phyloP scores from a whole-genome alignment of 345 rosid species.

The Salix purpurea region DNA sequence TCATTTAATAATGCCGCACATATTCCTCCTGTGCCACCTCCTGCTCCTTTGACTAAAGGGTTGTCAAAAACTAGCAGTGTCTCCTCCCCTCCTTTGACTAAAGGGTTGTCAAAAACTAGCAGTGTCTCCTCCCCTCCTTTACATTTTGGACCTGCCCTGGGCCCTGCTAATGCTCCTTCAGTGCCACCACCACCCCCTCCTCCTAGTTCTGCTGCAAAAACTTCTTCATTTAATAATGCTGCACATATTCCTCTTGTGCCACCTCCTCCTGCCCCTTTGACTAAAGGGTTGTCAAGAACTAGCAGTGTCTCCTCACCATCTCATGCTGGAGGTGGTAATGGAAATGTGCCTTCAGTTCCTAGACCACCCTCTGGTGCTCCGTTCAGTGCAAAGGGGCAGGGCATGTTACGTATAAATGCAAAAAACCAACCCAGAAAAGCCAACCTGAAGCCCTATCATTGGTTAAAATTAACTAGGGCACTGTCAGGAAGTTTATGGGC shows the following conservation, averaged over 20 bases:
- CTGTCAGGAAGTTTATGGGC: conserved; percentile 87
- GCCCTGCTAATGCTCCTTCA: conserved; percentile 18
- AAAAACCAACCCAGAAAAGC: conserved; percentile 52
- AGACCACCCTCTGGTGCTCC: conserved; percentile 45
- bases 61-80: too few relatives aligned
- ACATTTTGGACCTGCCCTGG: conserved; percentile 24
- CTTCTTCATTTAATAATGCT: conserved; percentile 14
- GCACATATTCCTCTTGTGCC: conserved; percentile 41
- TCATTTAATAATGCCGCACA: conserved; percentile 12
- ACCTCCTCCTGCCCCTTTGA: conserved; percentile 55
- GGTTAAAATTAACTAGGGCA: conserved; percentile 89
- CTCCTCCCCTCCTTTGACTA: conserved; percentile 37
- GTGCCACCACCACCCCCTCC: conserved; percentile 33
- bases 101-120: too few relatives aligned
- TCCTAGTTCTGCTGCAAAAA: conserved; percentile 21
- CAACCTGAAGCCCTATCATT: conserved; percentile 79
- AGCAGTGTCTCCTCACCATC: conserved; percentile 24
- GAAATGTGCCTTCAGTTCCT: conserved; percentile 61
- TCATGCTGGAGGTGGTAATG: conserved; percentile 33
- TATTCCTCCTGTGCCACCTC: conserved; percentile 36
- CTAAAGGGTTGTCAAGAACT: conserved; percentile 29
- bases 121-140: conserved; percentile 37
- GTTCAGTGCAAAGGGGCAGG: conserved; percentile 48
- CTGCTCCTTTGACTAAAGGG: too few relatives aligned
- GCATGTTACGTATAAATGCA: conserved; percentile 37